These are phyloP conservation scores for Hysterangium stoloniferum DNA, from an alignment of 768 basidiomycete species.

Conservation along the genomic window DNA sequence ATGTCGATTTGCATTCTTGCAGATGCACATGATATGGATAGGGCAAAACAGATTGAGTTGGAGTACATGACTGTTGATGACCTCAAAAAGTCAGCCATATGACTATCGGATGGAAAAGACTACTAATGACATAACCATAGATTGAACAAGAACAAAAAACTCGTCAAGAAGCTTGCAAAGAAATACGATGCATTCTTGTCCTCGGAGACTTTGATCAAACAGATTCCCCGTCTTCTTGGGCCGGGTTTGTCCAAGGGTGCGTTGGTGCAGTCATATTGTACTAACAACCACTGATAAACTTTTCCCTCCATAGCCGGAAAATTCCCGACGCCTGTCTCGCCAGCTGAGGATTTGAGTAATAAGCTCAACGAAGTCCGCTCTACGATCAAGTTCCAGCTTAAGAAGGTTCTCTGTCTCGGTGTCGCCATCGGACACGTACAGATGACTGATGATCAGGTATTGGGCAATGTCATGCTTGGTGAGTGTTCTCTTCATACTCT, in stretches of 20 bases:
- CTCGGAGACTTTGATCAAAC: conserved; percentile 97
- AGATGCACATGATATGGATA: conserved; percentile 97
- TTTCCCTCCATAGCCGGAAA: conserved; percentile 67
- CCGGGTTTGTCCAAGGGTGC: conserved; percentile 98
- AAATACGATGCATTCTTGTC: conserved; percentile 99
- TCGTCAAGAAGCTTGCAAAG: conserved; percentile 99
- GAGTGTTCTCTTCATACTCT: no score
- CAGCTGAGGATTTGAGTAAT: conserved; percentile 80
- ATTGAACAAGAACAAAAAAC: conserved; percentile 99
- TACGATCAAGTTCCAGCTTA: conserved; percentile 99
- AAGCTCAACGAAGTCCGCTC: conserved; percentile 95
- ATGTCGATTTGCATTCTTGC: conserved; percentile 99
- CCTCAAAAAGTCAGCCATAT: conserved; percentile 77
- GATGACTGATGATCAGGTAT: conserved; percentile 96
- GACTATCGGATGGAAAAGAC: background rate
- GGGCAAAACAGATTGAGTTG: conserved; percentile 94
- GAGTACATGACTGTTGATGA: conserved; percentile 99
- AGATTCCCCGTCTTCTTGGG: conserved; percentile 98
- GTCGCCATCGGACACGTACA: conserved; percentile 97
- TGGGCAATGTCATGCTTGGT: conserved; percentile 97
- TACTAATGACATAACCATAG: conserved; percentile 31
- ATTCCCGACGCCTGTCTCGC: conserved; percentile 96
- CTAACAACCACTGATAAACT: background rate
- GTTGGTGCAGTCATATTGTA: conserved; percentile 15
- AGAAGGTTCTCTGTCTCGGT: conserved; percentile 98